Evolutionary conservation across 2,329 filamentous ascomycete genomes (phyloP), one percentile per base, ranked within the genome.

Genomic region (Tolypocladium album): DNA sequence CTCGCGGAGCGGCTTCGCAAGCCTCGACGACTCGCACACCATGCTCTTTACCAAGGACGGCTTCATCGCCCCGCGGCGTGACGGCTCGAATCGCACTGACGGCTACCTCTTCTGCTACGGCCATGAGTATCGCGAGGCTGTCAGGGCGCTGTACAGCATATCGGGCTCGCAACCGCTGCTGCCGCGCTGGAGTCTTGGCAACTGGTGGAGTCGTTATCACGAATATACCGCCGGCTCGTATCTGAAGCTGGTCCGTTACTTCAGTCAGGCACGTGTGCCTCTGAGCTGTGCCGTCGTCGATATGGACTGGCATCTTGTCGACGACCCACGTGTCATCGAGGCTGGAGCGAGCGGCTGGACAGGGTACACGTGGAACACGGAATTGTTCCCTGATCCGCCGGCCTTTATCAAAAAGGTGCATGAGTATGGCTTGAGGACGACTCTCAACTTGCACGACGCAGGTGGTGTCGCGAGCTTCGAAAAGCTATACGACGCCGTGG

Each of bases 121-220:
- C 2, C 77, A 75, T 60, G 80, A 85, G 63, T 86, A 81, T 65
- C 74, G 75, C 57, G 78, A 71, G 4, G 82, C 82, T 20, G 76
- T 86, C 58, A 75, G 76, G 60, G 77, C 78, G 0, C 78, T 83
- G 42, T 85, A 84, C 66, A 72, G 75, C 1, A 69, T 87, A 15
- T 84, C 82, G 2, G 83, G 83, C 3, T 74, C 72, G 24, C 82
- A 84, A 63, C 83, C 83, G 3, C 60, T 78, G 12, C 68, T 86
- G 0, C 83, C 83, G 0, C 74, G 83, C 17, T 86, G 79, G 75
- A 76, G 81, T 0, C 71, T 87, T 43, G 84, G 84, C 0, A 87
- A 87, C 63, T 88, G 85, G 84, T 87, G 84, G 84, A 83, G 79
- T 55, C 75, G 85, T 9, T 87, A 86, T 67, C 79, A 87, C 65